Percentiles rank a stretch among this genome's conserved stretches.
These are phyloP conservation scores for Termitomyces sp. DNA, from an alignment of 768 basidiomycete species.

Conservation along the genomic window DNA sequence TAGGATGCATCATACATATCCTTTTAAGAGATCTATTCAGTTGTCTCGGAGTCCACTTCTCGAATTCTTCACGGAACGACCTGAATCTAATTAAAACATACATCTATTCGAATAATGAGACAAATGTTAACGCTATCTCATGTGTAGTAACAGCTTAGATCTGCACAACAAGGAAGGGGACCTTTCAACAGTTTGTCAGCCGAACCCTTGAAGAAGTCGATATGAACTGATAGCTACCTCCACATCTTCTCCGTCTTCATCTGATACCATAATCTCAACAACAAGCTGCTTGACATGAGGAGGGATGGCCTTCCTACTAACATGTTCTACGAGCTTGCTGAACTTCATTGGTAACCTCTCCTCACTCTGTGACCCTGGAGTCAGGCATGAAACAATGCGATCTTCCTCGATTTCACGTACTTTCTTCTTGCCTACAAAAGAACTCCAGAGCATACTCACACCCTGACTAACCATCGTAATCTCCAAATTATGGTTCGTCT, in stretches of 20 bases:
- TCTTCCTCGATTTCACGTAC: slow-evolving; percentile 30
- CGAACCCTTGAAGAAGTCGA: background rate
- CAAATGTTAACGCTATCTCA: slow-evolving; percentile 26
- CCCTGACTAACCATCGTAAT: slow-evolving; percentile 96
- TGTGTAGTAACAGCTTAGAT: slow-evolving; percentile 29
- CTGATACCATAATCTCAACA: slow-evolving; percentile 91
- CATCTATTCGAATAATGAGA: slow-evolving; percentile 20
- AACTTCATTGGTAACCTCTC: slow-evolving; percentile 88
- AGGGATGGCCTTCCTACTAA: slow-evolving; percentile 91
- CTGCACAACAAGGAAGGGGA: slow-evolving; percentile 77
- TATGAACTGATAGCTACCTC: slow-evolving; percentile 48
- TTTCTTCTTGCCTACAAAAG: slow-evolving; percentile 92
- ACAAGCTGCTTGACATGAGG: slow-evolving; percentile 79
- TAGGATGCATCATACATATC: slow-evolving; percentile 21
- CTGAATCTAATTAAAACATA: slow-evolving; percentile 3
- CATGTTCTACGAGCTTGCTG: slow-evolving; percentile 84
- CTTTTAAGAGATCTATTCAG: background rate
- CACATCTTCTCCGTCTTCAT: slow-evolving; percentile 91
- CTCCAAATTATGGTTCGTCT: slow-evolving; percentile 76
- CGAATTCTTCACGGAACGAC: background rate
- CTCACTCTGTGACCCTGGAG: slow-evolving; percentile 50
- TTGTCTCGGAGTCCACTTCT: background rate
- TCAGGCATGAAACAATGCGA: background rate
- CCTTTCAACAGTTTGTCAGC: slow-evolving; percentile 31
- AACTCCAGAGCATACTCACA: slow-evolving; percentile 97